These are phyloP conservation scores for Closterium sp. DNA, from an alignment of 139 green algal species.

Conservation along the genomic window DNA sequence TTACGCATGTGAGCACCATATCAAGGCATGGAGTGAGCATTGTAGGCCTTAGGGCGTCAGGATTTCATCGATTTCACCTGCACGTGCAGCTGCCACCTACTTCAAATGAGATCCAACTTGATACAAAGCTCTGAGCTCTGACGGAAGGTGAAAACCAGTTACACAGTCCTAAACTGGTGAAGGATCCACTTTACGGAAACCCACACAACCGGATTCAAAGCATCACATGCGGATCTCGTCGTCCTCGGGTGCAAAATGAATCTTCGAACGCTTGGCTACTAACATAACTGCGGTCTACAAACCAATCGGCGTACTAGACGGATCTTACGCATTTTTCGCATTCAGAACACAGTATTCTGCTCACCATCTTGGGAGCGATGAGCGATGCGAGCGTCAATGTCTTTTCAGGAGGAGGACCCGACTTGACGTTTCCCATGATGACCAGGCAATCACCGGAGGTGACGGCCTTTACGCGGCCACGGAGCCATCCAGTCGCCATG, in stretches of 20 bases:
- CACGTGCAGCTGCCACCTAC: neutral
- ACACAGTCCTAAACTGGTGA: too few relatives aligned
- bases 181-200: neutral
- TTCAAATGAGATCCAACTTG: neutral
- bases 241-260: neutral
- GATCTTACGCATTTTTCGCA: neutral
- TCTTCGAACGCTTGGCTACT: neutral
- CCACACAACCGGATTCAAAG: neutral
- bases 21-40: neutral
- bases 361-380: conserved; percentile 66
- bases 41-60: too few relatives aligned
- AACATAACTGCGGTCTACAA: neutral
- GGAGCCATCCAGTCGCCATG: conserved; percentile 65
- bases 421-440: conserved; percentile 66
- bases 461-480: conserved; percentile 83
- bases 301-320: neutral
- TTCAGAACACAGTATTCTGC: neutral
- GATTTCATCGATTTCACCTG: neutral
- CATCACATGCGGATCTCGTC: neutral
- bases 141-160: too few relatives aligned
- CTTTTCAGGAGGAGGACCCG: conserved; percentile 81
- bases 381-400: conserved; percentile 85
- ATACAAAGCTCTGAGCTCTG: too few relatives aligned
- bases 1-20: neutral
- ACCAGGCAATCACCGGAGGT: conserved; percentile 81